Percentiles rank a stretch among this genome's conserved stretches.
Conservation (phyloP, 1,284 basidiomycete genomes). For the Afroboletus lepidellus region DNA sequence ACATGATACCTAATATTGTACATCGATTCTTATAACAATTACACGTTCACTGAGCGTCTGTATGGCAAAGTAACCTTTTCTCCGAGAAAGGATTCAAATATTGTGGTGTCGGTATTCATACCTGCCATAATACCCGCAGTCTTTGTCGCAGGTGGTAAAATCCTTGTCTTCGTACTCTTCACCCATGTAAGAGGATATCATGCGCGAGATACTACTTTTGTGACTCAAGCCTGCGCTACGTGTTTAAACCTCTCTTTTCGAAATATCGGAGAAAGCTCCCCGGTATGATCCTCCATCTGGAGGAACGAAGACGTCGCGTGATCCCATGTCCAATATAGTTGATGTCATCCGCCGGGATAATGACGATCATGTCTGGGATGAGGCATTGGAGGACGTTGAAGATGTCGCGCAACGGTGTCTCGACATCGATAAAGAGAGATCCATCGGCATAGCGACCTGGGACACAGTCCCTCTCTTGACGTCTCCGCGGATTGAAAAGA, state of each 20-base stretch:
- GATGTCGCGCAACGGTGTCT: neutral
- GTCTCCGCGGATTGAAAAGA: constrained; percentile 2
- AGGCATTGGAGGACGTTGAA: constrained; percentile 14
- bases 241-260: constrained; percentile 1
- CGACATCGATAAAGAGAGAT: constrained; percentile 5
- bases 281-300: neutral
- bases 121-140: constrained; percentile 5
- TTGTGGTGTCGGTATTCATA: neutral
- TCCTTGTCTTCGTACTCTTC: constrained; percentile 4
- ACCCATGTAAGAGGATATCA: neutral
- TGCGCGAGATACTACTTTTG: neutral
- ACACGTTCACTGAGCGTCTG: neutral
- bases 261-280: constrained; percentile 1
- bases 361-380: constrained; percentile 7
- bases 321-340: neutral
- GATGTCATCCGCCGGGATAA: constrained; percentile 4
- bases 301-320: constrained; percentile 6
- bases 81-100: no score
- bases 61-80: no score
- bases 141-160: constrained; percentile 9
- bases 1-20: neutral
- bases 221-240: neutral
- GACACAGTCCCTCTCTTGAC: neutral
- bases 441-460: constrained; percentile 1
- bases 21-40: neutral